phyloP scores from a whole-genome alignment of 345 rosid species.

The Eucalyptus sp. region DNA sequence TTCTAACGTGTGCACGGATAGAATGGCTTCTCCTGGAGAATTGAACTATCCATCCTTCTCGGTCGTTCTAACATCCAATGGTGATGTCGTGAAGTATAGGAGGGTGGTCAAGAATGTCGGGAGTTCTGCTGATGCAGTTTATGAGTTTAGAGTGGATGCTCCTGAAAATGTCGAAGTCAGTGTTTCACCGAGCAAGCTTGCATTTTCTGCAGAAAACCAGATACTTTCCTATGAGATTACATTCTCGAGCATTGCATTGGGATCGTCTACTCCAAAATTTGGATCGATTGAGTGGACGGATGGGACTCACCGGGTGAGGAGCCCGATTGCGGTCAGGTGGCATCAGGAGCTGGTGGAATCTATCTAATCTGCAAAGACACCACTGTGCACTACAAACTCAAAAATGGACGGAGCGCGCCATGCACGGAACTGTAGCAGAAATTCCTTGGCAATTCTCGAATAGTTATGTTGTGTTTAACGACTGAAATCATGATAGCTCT shows the following conservation, averaged over 20 bases:
- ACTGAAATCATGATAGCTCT: background rate
- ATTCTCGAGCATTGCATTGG: constrained; percentile 30
- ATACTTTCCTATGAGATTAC: constrained; percentile 48
- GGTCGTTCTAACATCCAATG: constrained; percentile 22
- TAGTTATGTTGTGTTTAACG: background rate
- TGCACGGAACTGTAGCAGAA: background rate
- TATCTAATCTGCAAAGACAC: background rate
- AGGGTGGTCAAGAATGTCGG: constrained; percentile 73
- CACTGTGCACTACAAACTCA: background rate
- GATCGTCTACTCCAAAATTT: constrained; percentile 17
- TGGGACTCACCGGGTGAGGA: constrained; percentile 59
- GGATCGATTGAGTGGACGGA: constrained; percentile 84
- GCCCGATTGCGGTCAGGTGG: constrained; percentile 65
- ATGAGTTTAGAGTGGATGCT: constrained; percentile 43
- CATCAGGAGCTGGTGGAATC: constrained; percentile 27
- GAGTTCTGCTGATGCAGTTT: constrained; percentile 31
- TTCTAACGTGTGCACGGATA: constrained; percentile 14
- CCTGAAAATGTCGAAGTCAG: constrained; percentile 42
- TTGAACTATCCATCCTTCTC: constrained; percentile 76
- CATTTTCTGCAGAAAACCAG: constrained; percentile 31
- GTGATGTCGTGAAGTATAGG: constrained; percentile 29
- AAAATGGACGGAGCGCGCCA: background rate
- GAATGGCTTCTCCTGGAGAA: constrained; percentile 36
- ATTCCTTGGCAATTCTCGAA: background rate
- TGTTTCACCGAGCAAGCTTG: constrained; percentile 58